A percentile compares a stretch with the other conserved stretches of the same genome.
These are phyloP conservation scores for Musa itinerans DNA, from an alignment of 176 grass and related monocot genomes.

Conservation along the genomic window DNA sequence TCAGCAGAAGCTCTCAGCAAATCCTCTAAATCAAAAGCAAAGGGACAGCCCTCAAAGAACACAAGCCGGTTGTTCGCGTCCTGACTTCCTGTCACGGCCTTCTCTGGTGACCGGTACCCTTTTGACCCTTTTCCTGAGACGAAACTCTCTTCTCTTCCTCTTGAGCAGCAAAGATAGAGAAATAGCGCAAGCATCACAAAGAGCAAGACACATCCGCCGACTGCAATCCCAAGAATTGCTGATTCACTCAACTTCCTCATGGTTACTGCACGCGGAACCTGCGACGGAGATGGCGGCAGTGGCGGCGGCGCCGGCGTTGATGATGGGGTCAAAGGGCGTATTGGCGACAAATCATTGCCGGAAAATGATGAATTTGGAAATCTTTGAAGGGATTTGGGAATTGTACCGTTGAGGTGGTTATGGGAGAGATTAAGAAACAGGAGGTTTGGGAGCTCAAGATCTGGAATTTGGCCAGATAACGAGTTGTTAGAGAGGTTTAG, in stretches of 20 bases:
- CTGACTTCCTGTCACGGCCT: conserved; percentile 50
- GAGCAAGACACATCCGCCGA: conserved; percentile 38
- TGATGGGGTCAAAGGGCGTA: not conserved
- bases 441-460: conserved; percentile 51
- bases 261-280: not conserved
- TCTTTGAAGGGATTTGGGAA: conserved; percentile 38
- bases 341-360: conserved; percentile 35
- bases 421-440: conserved; percentile 65
- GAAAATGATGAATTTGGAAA: conserved; percentile 42
- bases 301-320: not conserved
- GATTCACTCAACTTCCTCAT: conserved; percentile 34
- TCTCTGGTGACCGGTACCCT: conserved; percentile 37
- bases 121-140: not conserved
- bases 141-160: conserved; percentile 11
- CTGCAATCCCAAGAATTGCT: conserved; percentile 50
- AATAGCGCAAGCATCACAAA: conserved; percentile 36
- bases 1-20: conserved; percentile 82
- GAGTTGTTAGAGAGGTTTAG: conserved; percentile 77
- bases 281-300: not conserved
- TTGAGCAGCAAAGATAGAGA: conserved; percentile 40
- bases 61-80: conserved; percentile 67
- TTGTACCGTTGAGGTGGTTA: conserved; percentile 46
- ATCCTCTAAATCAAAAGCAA: conserved; percentile 90
- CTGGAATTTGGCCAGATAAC: conserved; percentile 47
- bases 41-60: conserved; percentile 66